Conservation (phyloP, 164 flowering plant genomes). For the Vitis cinerea region DNA sequence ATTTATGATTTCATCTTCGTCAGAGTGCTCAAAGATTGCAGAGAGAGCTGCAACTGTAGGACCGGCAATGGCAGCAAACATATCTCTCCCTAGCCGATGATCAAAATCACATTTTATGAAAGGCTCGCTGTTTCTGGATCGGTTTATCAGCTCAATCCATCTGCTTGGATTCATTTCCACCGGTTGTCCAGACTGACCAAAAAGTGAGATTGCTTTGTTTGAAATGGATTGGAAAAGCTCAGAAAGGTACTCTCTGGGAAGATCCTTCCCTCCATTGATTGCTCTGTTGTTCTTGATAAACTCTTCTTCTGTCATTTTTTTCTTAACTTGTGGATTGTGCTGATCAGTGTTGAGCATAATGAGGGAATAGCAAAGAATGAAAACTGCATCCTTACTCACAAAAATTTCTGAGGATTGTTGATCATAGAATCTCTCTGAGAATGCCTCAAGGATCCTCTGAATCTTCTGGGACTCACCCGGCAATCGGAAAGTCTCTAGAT, state of each 20-base stretch:
- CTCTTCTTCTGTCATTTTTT: slow-evolving; percentile 99
- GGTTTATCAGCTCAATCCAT: slow-evolving; percentile 74
- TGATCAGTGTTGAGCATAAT: slow-evolving; percentile 98
- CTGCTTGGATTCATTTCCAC: slow-evolving; percentile 65
- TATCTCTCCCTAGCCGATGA: slow-evolving; percentile 61
- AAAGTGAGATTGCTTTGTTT: slow-evolving; percentile 55
- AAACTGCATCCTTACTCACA: slow-evolving; percentile 77
- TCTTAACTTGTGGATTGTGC: slow-evolving; percentile 95
- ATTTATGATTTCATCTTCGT: slow-evolving; percentile 74
- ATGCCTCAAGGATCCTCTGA: slow-evolving; percentile 79
- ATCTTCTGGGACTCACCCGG: slow-evolving; percentile 99
- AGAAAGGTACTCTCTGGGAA: slow-evolving; percentile 80
- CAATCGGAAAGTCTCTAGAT: slow-evolving; percentile 73
- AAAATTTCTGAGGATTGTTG: slow-evolving; percentile 71
- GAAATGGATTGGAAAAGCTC: slow-evolving; percentile 84
- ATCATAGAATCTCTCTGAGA: slow-evolving; percentile 78
- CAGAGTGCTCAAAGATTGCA: slow-evolving; percentile 76
- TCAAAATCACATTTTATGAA: slow-evolving; percentile 46
- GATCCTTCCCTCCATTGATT: slow-evolving; percentile 89
- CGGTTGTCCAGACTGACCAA: slow-evolving; percentile 31
- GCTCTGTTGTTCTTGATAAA: slow-evolving; percentile 90
- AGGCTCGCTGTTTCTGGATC: slow-evolving; percentile 42
- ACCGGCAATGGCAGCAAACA: slow-evolving; percentile 86
- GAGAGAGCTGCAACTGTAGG: slow-evolving; percentile 72
- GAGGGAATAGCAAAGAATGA: slow-evolving; percentile 77